Evolutionary conservation across 2,329 filamentous ascomycete species (phyloP), one percentile per base, ranked within the genome.

Genomic region (Pseudogymnoascus pannorum): DNA sequence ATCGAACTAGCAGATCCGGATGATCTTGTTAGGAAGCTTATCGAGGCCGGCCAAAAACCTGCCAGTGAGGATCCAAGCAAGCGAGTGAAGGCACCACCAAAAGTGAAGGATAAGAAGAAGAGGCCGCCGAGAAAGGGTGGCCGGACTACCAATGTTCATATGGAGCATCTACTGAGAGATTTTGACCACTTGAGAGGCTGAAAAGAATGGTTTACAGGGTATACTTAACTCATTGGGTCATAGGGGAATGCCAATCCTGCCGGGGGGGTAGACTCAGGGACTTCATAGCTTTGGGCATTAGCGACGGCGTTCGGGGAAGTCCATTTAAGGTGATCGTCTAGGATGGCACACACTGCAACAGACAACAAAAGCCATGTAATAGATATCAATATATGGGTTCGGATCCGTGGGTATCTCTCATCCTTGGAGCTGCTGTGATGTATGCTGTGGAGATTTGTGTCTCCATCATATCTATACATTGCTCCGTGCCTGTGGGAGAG

Each of bases 1-100:
- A 87, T 91, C 59, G 84, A 86, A 68, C 78, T 97, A 22, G 94
- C 94, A 12, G 69, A 69, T 33, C 67, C 72, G 6, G 72, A 74
- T 60, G 73, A 74, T 33, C 66, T 75, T n/a, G 73, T 74, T 18
- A 72, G 73, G 66, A 73, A 76, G 51, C 70, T 76, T 14, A 65
- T 74, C 31, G 74, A 72, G 9, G 71, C 71, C 12, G 71, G 71
- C 5, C 71, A 74, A 64, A 74, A 73, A 60, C 72, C 72, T 20
- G 72, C 72, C 4, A 74, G 72, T 61, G 71, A 73, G 60, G 72
- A 74, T 63, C 72, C 72, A 18, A 70, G 69, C 63, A 74, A 72
- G 65, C 68, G 71, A 40, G 64, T 73, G 48, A 73, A 72, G 61
- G 65, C 68, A 22, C 65, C 68, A 29, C 68, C 70, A 24, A 73